phyloP scores from a whole-genome alignment of 768 basidiomycete genomes.

The Tylopilus vinaceipallidus region DNA sequence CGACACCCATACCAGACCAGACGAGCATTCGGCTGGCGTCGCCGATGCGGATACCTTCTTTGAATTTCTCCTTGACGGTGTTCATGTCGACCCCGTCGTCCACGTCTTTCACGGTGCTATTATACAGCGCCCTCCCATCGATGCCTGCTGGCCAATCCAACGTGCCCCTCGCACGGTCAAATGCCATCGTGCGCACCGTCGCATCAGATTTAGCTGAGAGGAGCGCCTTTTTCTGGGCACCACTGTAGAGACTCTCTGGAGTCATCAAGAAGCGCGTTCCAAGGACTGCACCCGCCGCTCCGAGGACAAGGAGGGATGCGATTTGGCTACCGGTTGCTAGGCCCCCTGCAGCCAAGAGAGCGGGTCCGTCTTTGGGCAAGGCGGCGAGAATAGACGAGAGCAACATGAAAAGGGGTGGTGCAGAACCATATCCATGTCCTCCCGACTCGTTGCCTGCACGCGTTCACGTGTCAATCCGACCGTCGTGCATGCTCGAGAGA shows the following conservation, averaged over 20 bases:
- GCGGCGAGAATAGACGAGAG: slow-evolving; percentile 52
- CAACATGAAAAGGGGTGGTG: slow-evolving; percentile 60
- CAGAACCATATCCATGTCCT: slow-evolving; percentile 62
- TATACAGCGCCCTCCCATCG: slow-evolving; percentile 50
- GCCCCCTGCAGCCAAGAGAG: slow-evolving; percentile 75
- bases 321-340: slow-evolving; percentile 62
- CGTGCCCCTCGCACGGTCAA: slow-evolving; percentile 56
- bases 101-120: slow-evolving; percentile 56
- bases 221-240: slow-evolving; percentile 52
- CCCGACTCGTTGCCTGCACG: slow-evolving; percentile 71
- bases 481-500: neutral
- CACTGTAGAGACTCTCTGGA: slow-evolving; percentile 58
- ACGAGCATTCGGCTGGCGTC: slow-evolving; percentile 54
- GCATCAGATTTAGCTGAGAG: slow-evolving; percentile 41
- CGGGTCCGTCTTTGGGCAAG: slow-evolving; percentile 42
- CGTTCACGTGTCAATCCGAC: neutral
- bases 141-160: slow-evolving; percentile 59
- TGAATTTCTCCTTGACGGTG: slow-evolving; percentile 42
- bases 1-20: slow-evolving; percentile 71
- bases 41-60: slow-evolving; percentile 41
- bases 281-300: slow-evolving; percentile 63
- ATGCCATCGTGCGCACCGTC: slow-evolving; percentile 61
- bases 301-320: slow-evolving; percentile 62
- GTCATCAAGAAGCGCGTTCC: slow-evolving; percentile 78
- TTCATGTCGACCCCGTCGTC: slow-evolving; percentile 47